Conservation (phyloP, 2,329 filamentous ascomycete genomes). For the Colletotrichum cuscutae region DNA sequence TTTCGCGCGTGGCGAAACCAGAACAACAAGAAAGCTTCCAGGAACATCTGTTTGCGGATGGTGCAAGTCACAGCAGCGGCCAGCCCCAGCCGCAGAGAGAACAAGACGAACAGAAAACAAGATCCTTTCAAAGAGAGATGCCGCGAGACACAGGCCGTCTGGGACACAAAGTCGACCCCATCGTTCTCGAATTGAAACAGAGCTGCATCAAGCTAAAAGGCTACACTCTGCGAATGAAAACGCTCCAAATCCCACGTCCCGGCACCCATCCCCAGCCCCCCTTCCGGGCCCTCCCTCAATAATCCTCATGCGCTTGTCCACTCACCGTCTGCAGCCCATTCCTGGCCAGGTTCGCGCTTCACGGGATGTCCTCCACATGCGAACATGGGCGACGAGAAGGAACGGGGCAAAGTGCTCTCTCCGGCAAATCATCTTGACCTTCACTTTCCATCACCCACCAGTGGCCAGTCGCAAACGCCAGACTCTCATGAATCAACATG, state of each 20-base stretch:
- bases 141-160: slow-evolving; percentile 17
- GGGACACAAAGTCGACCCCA: slow-evolving; percentile 16
- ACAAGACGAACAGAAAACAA: background rate
- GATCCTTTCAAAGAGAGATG: background rate
- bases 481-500: slow-evolving; percentile 13
- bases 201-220: slow-evolving; percentile 19
- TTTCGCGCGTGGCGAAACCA: slow-evolving; percentile 3
- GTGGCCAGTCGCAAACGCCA: slow-evolving; percentile 13
- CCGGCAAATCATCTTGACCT: slow-evolving; percentile 14
- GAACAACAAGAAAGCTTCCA: background rate
- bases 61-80: background rate
- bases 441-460: background rate
- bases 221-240: slow-evolving; percentile 22
- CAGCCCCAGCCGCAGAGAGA: background rate
- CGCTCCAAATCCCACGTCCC: slow-evolving; percentile 15
- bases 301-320: slow-evolving; percentile 18
- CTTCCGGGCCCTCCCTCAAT: slow-evolving; percentile 6
- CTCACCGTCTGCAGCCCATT: slow-evolving; percentile 22
- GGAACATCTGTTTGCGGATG: slow-evolving; percentile 23
- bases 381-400: slow-evolving; percentile 13
- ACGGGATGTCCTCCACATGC: slow-evolving; percentile 18
- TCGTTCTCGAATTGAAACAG: slow-evolving; percentile 29
- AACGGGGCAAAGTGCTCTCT: background rate
- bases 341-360: slow-evolving; percentile 19
- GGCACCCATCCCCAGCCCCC: slow-evolving; percentile 19